A percentile compares a stretch with the other conserved stretches of the same genome.
Evolutionary conservation across 2,329 filamentous ascomycete species (phyloP).

Genomic region (Eurotiales sp.): DNA sequence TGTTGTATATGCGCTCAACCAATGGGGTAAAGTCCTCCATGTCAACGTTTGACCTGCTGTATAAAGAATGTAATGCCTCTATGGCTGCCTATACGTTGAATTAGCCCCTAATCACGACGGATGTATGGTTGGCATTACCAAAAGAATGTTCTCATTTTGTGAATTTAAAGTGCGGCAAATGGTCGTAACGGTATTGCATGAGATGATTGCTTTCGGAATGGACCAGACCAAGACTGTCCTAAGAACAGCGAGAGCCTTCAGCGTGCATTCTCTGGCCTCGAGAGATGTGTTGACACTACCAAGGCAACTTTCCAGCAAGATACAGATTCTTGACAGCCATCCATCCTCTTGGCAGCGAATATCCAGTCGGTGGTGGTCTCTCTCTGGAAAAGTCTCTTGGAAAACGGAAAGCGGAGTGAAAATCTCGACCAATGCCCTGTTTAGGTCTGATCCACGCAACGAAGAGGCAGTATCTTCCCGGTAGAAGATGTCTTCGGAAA

Average conservation of each 20-base stretch:
- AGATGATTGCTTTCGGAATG: slow-evolving; percentile 74
- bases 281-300: slow-evolving; percentile 62
- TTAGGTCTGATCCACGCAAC: slow-evolving; percentile 76
- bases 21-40: slow-evolving; percentile 75
- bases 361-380: slow-evolving; percentile 60
- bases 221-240: slow-evolving; percentile 82
- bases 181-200: slow-evolving; percentile 64
- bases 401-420: slow-evolving; percentile 78
- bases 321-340: slow-evolving; percentile 76
- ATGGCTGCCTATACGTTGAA: slow-evolving; percentile 62
- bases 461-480: slow-evolving; percentile 84
- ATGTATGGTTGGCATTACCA: slow-evolving; percentile 48
- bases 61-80: slow-evolving; percentile 79
- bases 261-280: slow-evolving; percentile 65
- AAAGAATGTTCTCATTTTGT: slow-evolving; percentile 67
- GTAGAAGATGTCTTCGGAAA: slow-evolving; percentile 92
- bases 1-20: slow-evolving; percentile 73
- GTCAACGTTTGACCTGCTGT: slow-evolving; percentile 68
- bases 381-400: slow-evolving; percentile 68
- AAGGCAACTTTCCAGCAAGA: slow-evolving; percentile 70
- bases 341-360: slow-evolving; percentile 78
- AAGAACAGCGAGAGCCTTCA: slow-evolving; percentile 74
- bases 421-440: slow-evolving; percentile 87
- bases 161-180: slow-evolving; percentile 69
- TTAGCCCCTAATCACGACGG: background rate